Evolutionary conservation across 2,329 filamentous ascomycete species (phyloP).

Genomic region (Alternaria rosae): DNA sequence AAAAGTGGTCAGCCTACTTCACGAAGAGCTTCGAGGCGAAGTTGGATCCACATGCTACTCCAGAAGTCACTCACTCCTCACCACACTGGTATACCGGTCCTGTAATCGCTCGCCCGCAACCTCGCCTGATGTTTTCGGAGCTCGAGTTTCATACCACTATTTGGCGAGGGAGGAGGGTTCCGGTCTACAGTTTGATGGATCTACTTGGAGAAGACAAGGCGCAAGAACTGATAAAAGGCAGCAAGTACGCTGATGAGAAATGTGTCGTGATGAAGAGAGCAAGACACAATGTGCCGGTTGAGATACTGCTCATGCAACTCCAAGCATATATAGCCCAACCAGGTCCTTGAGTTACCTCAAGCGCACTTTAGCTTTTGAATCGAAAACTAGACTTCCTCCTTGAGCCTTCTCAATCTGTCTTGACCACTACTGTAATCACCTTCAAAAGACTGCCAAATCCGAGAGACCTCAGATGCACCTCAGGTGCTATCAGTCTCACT

Average conservation of each 20-base stretch:
- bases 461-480: neutral
- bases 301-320: conserved; percentile 43
- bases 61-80: conserved; percentile 29
- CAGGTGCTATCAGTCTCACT: neutral
- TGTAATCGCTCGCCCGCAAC: conserved; percentile 35
- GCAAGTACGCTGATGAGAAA: conserved; percentile 28
- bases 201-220: conserved; percentile 42
- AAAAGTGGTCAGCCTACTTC: conserved; percentile 33
- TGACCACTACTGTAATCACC: neutral
- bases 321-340: conserved; percentile 39
- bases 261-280: conserved; percentile 41
- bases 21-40: conserved; percentile 16
- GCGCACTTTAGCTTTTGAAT: neutral
- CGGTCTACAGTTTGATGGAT: conserved; percentile 47
- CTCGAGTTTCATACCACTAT: conserved; percentile 39
- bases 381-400: neutral
- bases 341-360: conserved; percentile 21
- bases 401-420: neutral
- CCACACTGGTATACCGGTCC: conserved; percentile 41
- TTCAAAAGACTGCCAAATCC: neutral
- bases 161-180: conserved; percentile 41
- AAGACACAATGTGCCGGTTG: conserved; percentile 38
- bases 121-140: conserved; percentile 37
- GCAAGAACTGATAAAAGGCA: conserved; percentile 29
- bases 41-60: conserved; percentile 37